Evolutionary conservation across 768 basidiomycete species (phyloP), one percentile per base, ranked within the genome.

Genomic region (Exidia glandulosa): DNA sequence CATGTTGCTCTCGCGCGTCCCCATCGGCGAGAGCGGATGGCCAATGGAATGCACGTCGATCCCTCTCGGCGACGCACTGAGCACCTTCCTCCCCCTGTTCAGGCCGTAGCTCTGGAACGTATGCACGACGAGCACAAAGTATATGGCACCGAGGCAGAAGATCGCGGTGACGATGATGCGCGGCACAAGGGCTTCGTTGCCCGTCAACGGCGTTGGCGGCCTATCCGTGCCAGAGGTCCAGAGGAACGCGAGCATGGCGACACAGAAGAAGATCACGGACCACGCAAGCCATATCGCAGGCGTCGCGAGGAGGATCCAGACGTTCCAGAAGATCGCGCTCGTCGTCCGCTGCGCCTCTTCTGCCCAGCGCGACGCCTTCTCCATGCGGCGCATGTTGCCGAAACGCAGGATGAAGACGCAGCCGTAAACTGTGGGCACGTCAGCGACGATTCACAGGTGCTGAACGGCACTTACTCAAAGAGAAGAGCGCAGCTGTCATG

Each of bases 361-460:
- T 12, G 86, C 85, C 85, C 86, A 90, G 59, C 79, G 77, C 7
- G 82, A 81, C 1, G 87, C 87, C 60, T 81, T 81, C 64, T 81
- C 75, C 82, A 87, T 86, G 62, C 77, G 85, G 47, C 80, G 77
- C 87, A 90, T 89, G 1, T 79, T 82, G 14, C 81, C 80, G 61
- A 89, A 89, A 30, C 85, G 74, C 19, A 89, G 74, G 16, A 86
- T 88, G 69, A 85, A 89, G 60, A 86, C 76, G 63, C 87, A 87
- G 0, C 88, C 88, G 66, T 82, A 90, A 2, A 79, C 79, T 25
- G 50, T 25, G 4, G 14, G 47, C 5, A 7, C 25, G 50, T 6
- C 7, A 29, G 25, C 50, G 19, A 19, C 30, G 50, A 6, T 14
- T 10, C 25, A 50, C 48, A 50, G 13, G 48, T 10, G 50, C 30